Percentiles rank a stretch among this genome's conserved stretches.
These are phyloP conservation scores for Trypanosoma cruzi DNA, from an alignment of 208 protist species.

Conservation along the genomic window DNA sequence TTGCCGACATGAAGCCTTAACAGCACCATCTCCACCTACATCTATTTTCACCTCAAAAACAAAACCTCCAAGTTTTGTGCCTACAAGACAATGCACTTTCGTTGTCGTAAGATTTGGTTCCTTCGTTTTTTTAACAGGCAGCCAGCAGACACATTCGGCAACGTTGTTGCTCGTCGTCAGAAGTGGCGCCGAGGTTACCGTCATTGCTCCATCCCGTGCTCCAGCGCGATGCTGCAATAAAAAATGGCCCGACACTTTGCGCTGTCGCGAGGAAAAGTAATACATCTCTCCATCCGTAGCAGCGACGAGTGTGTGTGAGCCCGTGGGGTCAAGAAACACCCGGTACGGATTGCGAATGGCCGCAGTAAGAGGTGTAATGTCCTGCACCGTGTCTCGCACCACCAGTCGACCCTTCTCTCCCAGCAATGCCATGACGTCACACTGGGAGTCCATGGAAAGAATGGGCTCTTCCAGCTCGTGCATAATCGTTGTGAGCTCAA, in stretches of 20 bases:
- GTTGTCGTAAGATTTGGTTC: neutral
- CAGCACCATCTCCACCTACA: slow-evolving; percentile 10
- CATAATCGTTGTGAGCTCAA: slow-evolving; percentile 39
- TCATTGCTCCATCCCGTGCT: slow-evolving; percentile 4
- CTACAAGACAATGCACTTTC: slow-evolving; percentile 25
- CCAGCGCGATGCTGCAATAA: slow-evolving; percentile 25
- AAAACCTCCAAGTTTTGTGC: slow-evolving; percentile 29
- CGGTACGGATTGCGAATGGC: slow-evolving; percentile 60
- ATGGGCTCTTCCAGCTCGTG: slow-evolving; percentile 39
- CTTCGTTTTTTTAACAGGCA: slow-evolving; percentile 18
- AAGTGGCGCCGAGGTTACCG: neutral
- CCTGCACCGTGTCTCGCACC: slow-evolving; percentile 46
- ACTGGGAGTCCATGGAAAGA: slow-evolving; percentile 62
- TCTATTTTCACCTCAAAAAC: slow-evolving; percentile 31
- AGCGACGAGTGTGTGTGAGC: slow-evolving; percentile 45
- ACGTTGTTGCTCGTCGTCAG: slow-evolving; percentile 29
- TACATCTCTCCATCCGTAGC: slow-evolving; percentile 63
- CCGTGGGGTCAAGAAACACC: slow-evolving; percentile 74
- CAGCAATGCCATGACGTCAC: slow-evolving; percentile 56
- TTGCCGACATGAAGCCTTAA: slow-evolving; percentile 27
- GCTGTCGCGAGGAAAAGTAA: slow-evolving; percentile 41
- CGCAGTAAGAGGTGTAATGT: slow-evolving; percentile 33
- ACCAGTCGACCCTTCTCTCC: slow-evolving; percentile 44
- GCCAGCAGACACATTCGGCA: slow-evolving; percentile 57
- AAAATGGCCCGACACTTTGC: slow-evolving; percentile 31